Conservation (phyloP, 371 early-diverging fungal species). For the Mucor velutinosus region DNA sequence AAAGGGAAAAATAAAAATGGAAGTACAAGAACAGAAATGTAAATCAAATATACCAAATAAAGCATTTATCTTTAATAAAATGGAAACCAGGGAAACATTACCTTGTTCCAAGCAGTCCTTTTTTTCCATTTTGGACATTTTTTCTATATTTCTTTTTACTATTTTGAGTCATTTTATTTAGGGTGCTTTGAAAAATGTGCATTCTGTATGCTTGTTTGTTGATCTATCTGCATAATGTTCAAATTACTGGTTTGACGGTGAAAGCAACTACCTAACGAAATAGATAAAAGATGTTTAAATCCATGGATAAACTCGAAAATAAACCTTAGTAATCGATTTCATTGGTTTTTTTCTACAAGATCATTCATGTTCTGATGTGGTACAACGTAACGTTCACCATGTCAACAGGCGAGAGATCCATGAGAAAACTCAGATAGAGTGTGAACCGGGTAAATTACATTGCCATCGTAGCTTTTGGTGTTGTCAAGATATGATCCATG, state of each 20-base stretch:
- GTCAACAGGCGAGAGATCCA: neutral
- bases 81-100: constrained; percentile 13
- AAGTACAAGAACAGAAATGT: neutral
- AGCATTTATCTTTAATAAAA: constrained; percentile 2
- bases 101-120: neutral
- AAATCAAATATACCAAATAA: constrained; percentile 8
- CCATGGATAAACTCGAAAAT: neutral
- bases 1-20: neutral
- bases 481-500: neutral
- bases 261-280: too few species aligned
- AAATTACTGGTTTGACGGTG: too few species aligned
- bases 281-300: neutral
- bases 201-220: too few species aligned
- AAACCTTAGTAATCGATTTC: neutral
- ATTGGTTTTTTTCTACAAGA: neutral
- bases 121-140: constrained; percentile 3
- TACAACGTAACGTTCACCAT: neutral
- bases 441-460: neutral
- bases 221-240: too few species aligned
- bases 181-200: neutral
- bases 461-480: neutral
- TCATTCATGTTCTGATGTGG: neutral
- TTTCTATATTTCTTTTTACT: constrained; percentile 2
- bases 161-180: neutral
- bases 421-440: neutral